Conservation (phyloP, 495 filamentous ascomycete species). For the Pyronema omphalodes region DNA sequence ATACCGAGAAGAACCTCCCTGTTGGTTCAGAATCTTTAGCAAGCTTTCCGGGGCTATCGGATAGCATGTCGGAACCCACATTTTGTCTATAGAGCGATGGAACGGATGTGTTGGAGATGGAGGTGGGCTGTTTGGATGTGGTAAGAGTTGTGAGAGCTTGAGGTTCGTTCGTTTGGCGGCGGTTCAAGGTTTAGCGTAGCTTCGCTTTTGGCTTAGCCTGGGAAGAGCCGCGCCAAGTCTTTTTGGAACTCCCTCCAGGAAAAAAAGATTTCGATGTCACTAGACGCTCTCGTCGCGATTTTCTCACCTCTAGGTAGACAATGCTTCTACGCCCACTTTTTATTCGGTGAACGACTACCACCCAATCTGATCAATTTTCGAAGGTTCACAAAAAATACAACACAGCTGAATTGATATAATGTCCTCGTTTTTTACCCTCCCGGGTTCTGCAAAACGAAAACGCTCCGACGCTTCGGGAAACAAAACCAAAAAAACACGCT, state of each 20-base stretch:
- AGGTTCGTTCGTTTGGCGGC: conserved; percentile 1
- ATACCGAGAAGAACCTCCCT: conserved; percentile 98
- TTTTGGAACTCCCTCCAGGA: background rate
- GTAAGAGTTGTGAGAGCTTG: background rate
- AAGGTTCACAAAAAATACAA: background rate
- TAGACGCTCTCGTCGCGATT: background rate
- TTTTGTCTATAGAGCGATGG: background rate
- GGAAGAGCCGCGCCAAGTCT: background rate
- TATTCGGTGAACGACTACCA: background rate
- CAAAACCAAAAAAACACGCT: conserved; percentile 29
- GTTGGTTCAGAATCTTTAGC: conserved; percentile 5
- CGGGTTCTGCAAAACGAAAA: conserved; percentile 65
- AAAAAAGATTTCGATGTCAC: conserved; percentile 3
- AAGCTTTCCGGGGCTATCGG: background rate
- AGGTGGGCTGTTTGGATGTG: background rate
- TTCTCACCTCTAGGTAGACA: background rate
- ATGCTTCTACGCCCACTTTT: background rate
- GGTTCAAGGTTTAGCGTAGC: background rate
- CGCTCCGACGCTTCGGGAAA: conserved; percentile 27
- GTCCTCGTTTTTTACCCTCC: conserved; percentile 53
- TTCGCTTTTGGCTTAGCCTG: too few relatives aligned
- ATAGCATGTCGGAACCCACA: background rate
- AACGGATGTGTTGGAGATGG: conserved; percentile 1
- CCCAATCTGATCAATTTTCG: background rate
- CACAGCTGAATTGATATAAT: conserved; percentile 1